Percentiles rank a stretch among this genome's conserved stretches.
phyloP scores from a whole-genome alignment of 192 early-diverging fungal genomes.

The Rhizophlyctis rosea region DNA sequence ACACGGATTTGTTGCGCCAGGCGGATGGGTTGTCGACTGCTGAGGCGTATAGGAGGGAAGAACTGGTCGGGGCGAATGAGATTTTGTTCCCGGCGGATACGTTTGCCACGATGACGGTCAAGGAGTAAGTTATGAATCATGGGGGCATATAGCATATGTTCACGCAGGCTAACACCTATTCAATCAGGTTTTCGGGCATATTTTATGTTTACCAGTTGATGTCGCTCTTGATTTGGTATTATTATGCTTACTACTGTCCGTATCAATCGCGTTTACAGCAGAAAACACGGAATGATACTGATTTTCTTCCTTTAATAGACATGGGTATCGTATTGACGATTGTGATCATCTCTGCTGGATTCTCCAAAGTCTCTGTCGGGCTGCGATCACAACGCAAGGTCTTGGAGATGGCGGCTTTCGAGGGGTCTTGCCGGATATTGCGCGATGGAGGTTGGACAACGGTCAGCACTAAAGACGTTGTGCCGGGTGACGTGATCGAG shows the following conservation, averaged over 20 bases:
- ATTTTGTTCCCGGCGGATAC: conserved; percentile 64
- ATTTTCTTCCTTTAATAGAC: too few species aligned
- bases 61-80: conserved; percentile 67
- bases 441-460: conserved; percentile 8
- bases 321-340: too few species aligned
- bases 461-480: conserved; percentile 26
- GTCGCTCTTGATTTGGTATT: conserved; percentile 42
- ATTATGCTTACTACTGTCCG: not conserved
- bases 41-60: conserved; percentile 52
- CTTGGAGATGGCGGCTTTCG: too few species aligned
- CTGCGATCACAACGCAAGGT: too few species aligned
- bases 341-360: too few species aligned
- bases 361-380: too few species aligned
- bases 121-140: conserved; percentile 56
- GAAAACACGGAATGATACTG: too few species aligned
- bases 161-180: too few species aligned
- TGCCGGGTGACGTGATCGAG: conserved; percentile 45
- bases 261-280: too few species aligned
- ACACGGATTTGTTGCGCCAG: conserved; percentile 25
- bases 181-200: too few species aligned
- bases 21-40: conserved; percentile 42
- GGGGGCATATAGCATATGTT: too few species aligned
- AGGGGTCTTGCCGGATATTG: conserved; percentile 7
- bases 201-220: conserved; percentile 49
- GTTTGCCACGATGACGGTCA: conserved; percentile 48